Evolutionary conservation across 495 filamentous ascomycete species (phyloP).

Genomic region (Amphirosellinia nigrospora): DNA sequence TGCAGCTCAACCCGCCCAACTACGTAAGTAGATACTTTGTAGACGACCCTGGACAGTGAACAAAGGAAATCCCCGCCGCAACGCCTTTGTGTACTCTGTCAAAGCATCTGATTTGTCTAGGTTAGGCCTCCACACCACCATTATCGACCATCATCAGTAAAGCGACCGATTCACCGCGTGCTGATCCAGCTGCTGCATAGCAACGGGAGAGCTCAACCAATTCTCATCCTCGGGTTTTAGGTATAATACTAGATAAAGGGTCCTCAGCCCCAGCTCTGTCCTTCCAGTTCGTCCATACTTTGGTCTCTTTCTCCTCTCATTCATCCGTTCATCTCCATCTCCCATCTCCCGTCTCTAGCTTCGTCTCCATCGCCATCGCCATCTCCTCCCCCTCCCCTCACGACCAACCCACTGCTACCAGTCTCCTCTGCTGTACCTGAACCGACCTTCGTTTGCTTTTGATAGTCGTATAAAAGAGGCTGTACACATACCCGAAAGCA

Average conservation of each 20-base stretch:
- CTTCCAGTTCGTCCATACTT: conserved; percentile 2
- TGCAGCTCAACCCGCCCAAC: not conserved
- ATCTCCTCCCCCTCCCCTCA: not conserved
- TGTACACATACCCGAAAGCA: conserved; percentile 18
- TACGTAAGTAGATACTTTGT: not conserved
- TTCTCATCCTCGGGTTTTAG: conserved; percentile 25
- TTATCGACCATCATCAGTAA: conserved; percentile 6
- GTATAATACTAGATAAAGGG: conserved; percentile 27
- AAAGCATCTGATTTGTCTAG: conserved; percentile 22
- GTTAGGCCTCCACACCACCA: conserved; percentile 27
- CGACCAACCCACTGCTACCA: not conserved
- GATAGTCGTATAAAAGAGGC: conserved; percentile 17
- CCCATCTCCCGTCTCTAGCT: no score
- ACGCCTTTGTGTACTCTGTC: conserved; percentile 19
- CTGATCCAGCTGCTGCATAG: conserved; percentile 30
- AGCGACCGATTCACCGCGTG: conserved; percentile 21
- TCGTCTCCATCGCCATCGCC: not conserved
- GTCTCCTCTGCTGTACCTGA: not conserved
- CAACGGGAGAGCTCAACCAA: conserved; percentile 24
- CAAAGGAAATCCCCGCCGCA: conserved; percentile 20
- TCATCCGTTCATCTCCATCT: conserved; percentile 3
- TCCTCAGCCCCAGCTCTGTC: conserved; percentile 22
- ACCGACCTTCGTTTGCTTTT: not conserved
- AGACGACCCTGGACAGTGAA: not conserved
- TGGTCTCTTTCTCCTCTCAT: conserved; percentile 1